Percentiles rank a stretch among this genome's conserved stretches.
phyloP scores from a whole-genome alignment of 129 eudicot genomes.

The Sambucus nigra region DNA sequence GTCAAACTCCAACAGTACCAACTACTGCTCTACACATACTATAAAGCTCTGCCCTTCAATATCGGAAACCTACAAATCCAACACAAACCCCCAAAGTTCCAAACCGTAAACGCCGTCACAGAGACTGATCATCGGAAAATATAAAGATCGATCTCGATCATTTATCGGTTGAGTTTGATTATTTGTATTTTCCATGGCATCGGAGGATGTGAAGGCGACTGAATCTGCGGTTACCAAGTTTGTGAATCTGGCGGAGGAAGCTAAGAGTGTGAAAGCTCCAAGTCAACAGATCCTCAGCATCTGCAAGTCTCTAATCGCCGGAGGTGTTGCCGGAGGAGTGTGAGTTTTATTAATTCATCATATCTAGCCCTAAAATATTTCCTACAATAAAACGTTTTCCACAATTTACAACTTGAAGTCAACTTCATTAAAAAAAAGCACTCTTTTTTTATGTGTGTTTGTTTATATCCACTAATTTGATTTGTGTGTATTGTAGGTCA shows the following conservation, averaged over 20 bases:
- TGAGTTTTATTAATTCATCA: conserved; percentile 22
- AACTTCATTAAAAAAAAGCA: not conserved
- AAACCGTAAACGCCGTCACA: no score
- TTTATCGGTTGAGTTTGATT: not conserved
- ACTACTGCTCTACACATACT: no score
- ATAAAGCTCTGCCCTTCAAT: no score
- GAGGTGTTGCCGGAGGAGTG: conserved; percentile 98
- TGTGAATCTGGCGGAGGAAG: conserved; percentile 86
- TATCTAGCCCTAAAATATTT: not conserved
- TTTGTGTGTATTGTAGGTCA: conserved; percentile 41
- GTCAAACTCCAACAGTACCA: no score
- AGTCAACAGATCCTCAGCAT: conserved; percentile 53
- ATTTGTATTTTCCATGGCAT: conserved; percentile 45
- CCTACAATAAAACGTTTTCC: no score
- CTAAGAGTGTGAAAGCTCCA: conserved; percentile 70
- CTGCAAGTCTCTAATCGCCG: conserved; percentile 89
- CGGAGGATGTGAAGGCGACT: conserved; percentile 82
- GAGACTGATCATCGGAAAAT: no score
- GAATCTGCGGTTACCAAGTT: conserved; percentile 55
- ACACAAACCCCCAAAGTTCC: no score
- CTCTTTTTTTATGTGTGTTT: not conserved
- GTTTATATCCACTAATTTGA: conserved; percentile 8
- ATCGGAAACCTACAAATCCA: no score
- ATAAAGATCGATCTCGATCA: no score
- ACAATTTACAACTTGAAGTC: not conserved